phyloP scores from a whole-genome alignment of 768 basidiomycete species.

The Brasilioporus rufonigricans region DNA sequence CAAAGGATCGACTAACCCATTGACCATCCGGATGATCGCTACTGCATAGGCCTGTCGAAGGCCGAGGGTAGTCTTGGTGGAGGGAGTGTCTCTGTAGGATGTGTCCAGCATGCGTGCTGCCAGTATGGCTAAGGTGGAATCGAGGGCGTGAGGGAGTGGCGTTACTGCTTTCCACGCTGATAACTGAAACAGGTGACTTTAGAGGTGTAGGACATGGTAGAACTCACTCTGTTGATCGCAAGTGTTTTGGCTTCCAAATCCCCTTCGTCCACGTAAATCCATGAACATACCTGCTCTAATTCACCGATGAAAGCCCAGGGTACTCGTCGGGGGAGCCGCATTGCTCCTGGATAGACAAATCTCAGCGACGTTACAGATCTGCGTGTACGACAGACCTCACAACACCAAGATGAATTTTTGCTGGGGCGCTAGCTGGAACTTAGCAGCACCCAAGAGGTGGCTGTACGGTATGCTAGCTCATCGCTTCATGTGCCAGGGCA shows the following conservation, averaged over 20 bases:
- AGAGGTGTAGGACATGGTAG: neutral
- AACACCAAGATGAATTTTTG: neutral
- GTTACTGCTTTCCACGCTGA: slow-evolving; percentile 79
- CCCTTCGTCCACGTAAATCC: slow-evolving; percentile 68
- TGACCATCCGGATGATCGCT: slow-evolving; percentile 86
- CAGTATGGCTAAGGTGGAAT: slow-evolving; percentile 65
- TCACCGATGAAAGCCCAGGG: slow-evolving; percentile 73
- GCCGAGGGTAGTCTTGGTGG: slow-evolving; percentile 39
- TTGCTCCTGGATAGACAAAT: slow-evolving; percentile 23
- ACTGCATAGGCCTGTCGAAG: slow-evolving; percentile 78
- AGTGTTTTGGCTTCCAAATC: slow-evolving; percentile 52
- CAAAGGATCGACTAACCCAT: slow-evolving; percentile 92
- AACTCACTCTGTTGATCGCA: slow-evolving; percentile 65
- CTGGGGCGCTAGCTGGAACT: too few species aligned
- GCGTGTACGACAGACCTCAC: too few species aligned
- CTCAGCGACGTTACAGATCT: neutral
- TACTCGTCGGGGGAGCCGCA: slow-evolving; percentile 77
- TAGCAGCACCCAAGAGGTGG: neutral
- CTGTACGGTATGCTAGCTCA: neutral
- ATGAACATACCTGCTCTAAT: slow-evolving; percentile 71
- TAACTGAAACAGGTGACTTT: slow-evolving; percentile 44
- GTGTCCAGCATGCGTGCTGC: slow-evolving; percentile 58
- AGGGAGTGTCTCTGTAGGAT: slow-evolving; percentile 15
- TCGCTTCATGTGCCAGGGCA: neutral
- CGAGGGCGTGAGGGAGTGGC: slow-evolving; percentile 77